phyloP scores from a whole-genome alignment of 371 early-diverging fungal species.

The Mortierella sp. region DNA sequence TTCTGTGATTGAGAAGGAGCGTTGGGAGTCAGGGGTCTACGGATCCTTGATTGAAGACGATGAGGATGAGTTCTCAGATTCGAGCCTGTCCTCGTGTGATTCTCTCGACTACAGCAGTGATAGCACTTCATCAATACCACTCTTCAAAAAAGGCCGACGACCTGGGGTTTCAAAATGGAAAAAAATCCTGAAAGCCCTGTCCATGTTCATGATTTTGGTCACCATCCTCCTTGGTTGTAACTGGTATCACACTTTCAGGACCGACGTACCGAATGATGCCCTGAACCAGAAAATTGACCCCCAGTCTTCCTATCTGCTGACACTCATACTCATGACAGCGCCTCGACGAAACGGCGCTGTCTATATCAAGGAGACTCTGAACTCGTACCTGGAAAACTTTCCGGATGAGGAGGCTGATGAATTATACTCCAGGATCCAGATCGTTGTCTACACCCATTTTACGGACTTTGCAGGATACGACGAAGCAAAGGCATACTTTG shows the following conservation, averaged over 20 bases:
- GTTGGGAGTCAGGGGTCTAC: conserved; percentile 48
- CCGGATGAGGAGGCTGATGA: conserved; percentile 58
- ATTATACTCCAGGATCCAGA: conserved; percentile 62
- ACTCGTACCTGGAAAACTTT: conserved; percentile 66
- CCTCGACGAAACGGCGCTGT: conserved; percentile 65
- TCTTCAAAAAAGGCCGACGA: conserved; percentile 35
- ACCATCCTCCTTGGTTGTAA: conserved; percentile 21
- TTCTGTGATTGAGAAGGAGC: conserved; percentile 33
- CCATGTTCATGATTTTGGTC: conserved; percentile 52
- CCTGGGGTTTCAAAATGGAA: conserved; percentile 46
- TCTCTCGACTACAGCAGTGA: conserved; percentile 44
- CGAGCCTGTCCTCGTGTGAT: conserved; percentile 11
- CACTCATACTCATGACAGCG: conserved; percentile 69
- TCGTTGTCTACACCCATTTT: conserved; percentile 71
- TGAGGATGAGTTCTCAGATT: conserved; percentile 46
- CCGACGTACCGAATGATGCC: conserved; percentile 52
- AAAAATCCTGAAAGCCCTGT: conserved; percentile 37
- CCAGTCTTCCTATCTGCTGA: conserved; percentile 57
- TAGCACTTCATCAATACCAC: conserved; percentile 56
- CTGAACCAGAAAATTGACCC: conserved; percentile 54
- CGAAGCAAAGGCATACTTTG: conserved; percentile 53
- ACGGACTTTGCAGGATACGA: conserved; percentile 64
- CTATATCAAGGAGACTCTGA: conserved; percentile 60
- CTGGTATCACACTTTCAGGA: conserved; percentile 53
- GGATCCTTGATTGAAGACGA: conserved; percentile 48